Base-by-base conservation (phyloP, 805 yeast genomes). In the Ogataea pilisensis region DNA sequence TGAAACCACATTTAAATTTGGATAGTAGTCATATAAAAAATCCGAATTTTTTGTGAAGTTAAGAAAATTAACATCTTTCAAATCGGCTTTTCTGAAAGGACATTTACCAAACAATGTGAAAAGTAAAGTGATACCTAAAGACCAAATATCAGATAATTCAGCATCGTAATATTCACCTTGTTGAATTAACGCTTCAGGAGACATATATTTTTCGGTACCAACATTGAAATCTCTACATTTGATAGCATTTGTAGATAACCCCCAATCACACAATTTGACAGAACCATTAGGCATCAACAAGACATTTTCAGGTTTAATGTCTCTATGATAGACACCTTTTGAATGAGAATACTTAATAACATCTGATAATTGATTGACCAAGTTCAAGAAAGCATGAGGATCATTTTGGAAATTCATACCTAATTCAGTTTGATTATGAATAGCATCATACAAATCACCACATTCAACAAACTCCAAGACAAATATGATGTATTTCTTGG, bases 201-300 rank as follows among this genome's bases (percentile, higher is more conserved):
- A 75, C 78, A 76, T 74, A 52, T 75, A 76, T 48, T 73, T 72
- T 49, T 76, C 80, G n/a, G 80, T 75, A 28, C 82, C 82, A 29
- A 76, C 76, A 49, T 63, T 61, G 39, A 61, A 63, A 41, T 65
- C 69, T 7, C 50, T 46, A 37, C 64, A 62, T 20, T 51, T 51
- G 18, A 43, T 42, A 21, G 51, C 46, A 33, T 45, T 35, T 8
- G 82, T 76, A 18, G 85, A 74, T 37, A 82, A 70, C 0, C 90
- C 90, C 86, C 87, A 82, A 57, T 82, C 89, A 41, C 86, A 80
- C 35, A 82, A 61, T 58, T 82, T 82, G 37, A 81, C 67, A 22
- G 72, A 58, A 34, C 81, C 80, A 38, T 68, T 61, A 4, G 60
- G 58, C 48, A 72, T 73, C 38, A 82, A 62, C 25, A 82, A 61